Evolutionary conservation across 768 basidiomycete species (phyloP).

Genomic region (Calvatia gigantea): DNA sequence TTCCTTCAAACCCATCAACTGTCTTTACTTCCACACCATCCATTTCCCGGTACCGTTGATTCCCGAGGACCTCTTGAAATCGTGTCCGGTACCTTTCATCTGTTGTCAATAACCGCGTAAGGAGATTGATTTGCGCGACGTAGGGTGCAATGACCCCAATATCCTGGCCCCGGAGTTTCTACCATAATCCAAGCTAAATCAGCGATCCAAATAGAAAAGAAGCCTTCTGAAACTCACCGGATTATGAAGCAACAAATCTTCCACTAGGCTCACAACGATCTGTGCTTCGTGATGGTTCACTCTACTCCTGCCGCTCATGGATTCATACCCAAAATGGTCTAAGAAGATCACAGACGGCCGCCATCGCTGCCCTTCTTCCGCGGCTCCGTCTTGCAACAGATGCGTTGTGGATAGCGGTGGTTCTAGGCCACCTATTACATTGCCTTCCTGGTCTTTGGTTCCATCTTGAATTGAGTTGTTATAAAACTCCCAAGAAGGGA

Average conservation of each 20-base stretch:
- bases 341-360: constrained; percentile 74
- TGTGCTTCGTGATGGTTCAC: constrained; percentile 77
- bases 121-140: constrained; percentile 75
- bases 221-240: constrained; percentile 43
- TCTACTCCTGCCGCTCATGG: constrained; percentile 62
- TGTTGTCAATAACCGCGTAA: constrained; percentile 62
- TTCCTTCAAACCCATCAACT: constrained; percentile 92
- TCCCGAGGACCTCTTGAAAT: constrained; percentile 60
- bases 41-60: constrained; percentile 62
- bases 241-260: constrained; percentile 76
- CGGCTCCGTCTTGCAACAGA: constrained; percentile 37
- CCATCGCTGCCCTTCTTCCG: constrained; percentile 14
- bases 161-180: constrained; percentile 66
- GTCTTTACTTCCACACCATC: constrained; percentile 80
- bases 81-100: constrained; percentile 50
- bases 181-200: constrained; percentile 1
- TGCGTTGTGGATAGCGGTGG: constrained; percentile 54
- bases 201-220: constrained; percentile 1
- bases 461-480: constrained; percentile 66
- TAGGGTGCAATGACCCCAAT: constrained; percentile 96
- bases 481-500: constrained; percentile 87
- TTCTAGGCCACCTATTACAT: constrained; percentile 43
- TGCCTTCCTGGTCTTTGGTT: constrained; percentile 55
- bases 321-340: constrained; percentile 73
- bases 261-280: constrained; percentile 75